Evolutionary conservation across 1,139 yeast genomes (phyloP).

Genomic region (Hyphopichia burtonii): DNA sequence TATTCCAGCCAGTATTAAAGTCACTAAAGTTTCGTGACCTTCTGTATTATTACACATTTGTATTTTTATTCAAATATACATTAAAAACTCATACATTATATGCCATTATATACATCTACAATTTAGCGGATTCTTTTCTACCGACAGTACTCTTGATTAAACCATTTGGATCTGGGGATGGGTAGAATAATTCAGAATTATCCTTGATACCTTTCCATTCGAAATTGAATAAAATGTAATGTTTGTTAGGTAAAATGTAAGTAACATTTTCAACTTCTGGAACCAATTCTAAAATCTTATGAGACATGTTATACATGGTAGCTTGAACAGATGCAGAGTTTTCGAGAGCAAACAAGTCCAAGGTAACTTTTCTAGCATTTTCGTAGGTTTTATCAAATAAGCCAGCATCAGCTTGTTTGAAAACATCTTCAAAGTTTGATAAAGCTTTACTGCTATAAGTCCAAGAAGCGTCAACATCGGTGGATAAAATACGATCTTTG

Average conservation of each 20-base stretch:
- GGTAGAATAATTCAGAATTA: conserved; percentile 82
- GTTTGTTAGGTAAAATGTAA: conserved; percentile 85
- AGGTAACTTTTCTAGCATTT: conserved; percentile 64
- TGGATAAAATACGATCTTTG: conserved; percentile 78
- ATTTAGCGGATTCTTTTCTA: conserved; percentile 46
- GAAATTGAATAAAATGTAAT: conserved; percentile 76
- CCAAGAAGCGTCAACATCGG: conserved; percentile 82
- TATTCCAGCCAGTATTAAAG: too few species aligned
- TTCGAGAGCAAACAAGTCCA: conserved; percentile 78
- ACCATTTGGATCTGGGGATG: conserved; percentile 91
- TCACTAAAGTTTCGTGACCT: too few species aligned
- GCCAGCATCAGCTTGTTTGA: conserved; percentile 55
- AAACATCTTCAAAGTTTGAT: conserved; percentile 50
- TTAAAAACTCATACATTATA: neutral
- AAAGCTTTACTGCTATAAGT: conserved; percentile 53
- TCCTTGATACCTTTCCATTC: conserved; percentile 81
- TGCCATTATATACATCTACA: conserved; percentile 21
- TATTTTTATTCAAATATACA: neutral
- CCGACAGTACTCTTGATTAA: conserved; percentile 83
- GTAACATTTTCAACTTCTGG: conserved; percentile 61
- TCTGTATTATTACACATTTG: too few species aligned
- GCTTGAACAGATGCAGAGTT: conserved; percentile 92
- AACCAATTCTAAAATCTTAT: conserved; percentile 60
- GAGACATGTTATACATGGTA: conserved; percentile 90
- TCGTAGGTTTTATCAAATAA: conserved; percentile 62